Conservation (phyloP, 257 asterid species). For the Rubia yunnanensis region DNA sequence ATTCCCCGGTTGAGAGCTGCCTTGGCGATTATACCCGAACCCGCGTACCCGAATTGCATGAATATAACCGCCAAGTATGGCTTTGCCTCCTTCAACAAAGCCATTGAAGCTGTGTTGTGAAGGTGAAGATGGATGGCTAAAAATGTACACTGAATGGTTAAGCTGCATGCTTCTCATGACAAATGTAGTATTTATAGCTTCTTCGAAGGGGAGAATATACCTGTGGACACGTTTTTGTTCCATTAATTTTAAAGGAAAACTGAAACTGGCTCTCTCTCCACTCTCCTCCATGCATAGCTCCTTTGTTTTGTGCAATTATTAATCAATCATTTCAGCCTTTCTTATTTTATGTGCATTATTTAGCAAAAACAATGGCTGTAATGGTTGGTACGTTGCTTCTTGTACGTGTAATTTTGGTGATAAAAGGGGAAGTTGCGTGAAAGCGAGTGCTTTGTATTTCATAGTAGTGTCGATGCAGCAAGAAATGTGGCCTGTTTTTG, state of each 20-base stretch:
- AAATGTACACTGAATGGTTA: not conserved
- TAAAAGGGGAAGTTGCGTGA: not conserved
- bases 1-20: conserved; percentile 51
- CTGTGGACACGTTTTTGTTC: conserved; percentile 2
- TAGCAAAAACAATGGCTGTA: not conserved
- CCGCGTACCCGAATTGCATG: conserved; percentile 41
- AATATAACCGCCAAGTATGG: conserved; percentile 43
- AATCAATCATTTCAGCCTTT: not conserved
- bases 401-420: not conserved
- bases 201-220: not conserved
- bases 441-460: no score
- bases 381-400: not conserved
- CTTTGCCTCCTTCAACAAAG: conserved; percentile 19
- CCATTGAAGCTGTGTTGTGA: not conserved
- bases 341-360: not conserved
- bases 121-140: not conserved
- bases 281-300: not conserved
- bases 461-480: not conserved
- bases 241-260: not conserved
- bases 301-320: not conserved
- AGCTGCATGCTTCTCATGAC: conserved; percentile 6
- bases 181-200: conserved; percentile 6
- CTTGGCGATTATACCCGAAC: conserved; percentile 42
- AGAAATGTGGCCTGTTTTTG: no score
- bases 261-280: conserved; percentile 2